Evolutionary conservation across 2,329 filamentous ascomycete genomes (phyloP), one percentile per base, ranked within the genome.

Genomic region (Aurifilum marmelostoma): DNA sequence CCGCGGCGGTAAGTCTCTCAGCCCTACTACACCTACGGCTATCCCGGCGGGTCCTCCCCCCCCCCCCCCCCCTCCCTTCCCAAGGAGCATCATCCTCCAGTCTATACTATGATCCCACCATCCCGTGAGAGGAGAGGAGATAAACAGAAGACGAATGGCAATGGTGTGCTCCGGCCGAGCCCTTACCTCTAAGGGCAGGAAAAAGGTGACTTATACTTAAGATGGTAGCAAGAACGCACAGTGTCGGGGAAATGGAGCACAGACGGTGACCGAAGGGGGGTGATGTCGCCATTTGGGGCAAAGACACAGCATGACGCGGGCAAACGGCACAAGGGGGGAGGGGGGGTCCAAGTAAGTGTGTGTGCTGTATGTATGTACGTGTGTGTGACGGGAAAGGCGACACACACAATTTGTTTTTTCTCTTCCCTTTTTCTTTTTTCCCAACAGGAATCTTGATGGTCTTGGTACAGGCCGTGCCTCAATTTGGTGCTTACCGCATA

Each of bases 261-360:
- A 47, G 41, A 41, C 60, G 39, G 60, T 63, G 60, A 63, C 39
- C 60, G 41, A 43, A 63, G 47, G 39, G n/a, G 39, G 14, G 24
- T n/a, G n/a, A 63, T 63, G 60, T 63, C 60, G 60, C 60, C 60
- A 63, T 63, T 18, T 24, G 37, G 27, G 39, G 27, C n/a, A 37
- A 24, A 24, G 24, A 62, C 60, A 63, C 39, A 32, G 39, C 39
- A 63, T 63, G 60, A 29, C 24, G 60, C 60, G 29, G 41, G 39
- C 60, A 9, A n/a, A 62, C 60, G 60, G 60, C 60, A 62, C 18
- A 4, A n/a, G n/a, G n/a, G 43, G 18, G 41, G 5, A 18, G 41
- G 41, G 12, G 39, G 39, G 14, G n/a, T n/a, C n/a, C n/a, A n/a
- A 18, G 41, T 43, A 16, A 43, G 4, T 34, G 34, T 43, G 39